Base-by-base conservation (phyloP, 1,284 basidiomycete genomes). In the Farysia itapuensis region DNA sequence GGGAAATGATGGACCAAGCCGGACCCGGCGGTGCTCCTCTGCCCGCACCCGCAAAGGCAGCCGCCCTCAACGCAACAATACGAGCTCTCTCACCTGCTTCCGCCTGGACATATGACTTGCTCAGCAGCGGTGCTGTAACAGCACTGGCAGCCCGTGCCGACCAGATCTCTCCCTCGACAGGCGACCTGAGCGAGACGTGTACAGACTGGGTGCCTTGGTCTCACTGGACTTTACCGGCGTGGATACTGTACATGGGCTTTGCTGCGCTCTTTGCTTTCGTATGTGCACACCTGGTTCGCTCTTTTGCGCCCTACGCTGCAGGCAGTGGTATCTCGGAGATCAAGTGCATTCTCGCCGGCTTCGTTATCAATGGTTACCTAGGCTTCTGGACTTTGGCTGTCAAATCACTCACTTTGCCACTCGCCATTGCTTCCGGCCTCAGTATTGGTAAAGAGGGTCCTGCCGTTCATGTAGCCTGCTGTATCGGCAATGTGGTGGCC, bases 391-490 rank as follows among this genome's bases (percentile, higher is more conserved):
- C 94, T 0, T 86, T 97, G 38, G 86, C 91, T 70, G 90, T 89
- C n/a, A 98, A 98, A 77, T 82, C 86, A 12, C 81, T 94, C 26
- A 94, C 93, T 4, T 78, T 98, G 44, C 86, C 93, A 1, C 81
- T 98, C 4, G 89, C 89, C 9, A 52, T 99, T 67, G 95, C 92
- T 0, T 97, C 93, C 19, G 95, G 95, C 0, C 80, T 99, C 32
- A 94, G 92, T 7, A 91, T 98, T 20, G 95, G 95, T 12, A 99
- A 98, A 78, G 95, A 99, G 79, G 95, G 95, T 0, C 95, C 95
- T 0, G 95, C 92, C 0, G 95, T 99, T 0, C 95, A 99, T 72
- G 88, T 97, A 32, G 94, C 94, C 1, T 95, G 90, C 73, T 90
- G 90, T 68, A 86, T 96, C 46, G 95, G 94, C 2, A 87, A 85